These are phyloP conservation scores for Lecanicillium sp. DNA, from an alignment of 2,329 filamentous ascomycete genomes.

Conservation along the genomic window DNA sequence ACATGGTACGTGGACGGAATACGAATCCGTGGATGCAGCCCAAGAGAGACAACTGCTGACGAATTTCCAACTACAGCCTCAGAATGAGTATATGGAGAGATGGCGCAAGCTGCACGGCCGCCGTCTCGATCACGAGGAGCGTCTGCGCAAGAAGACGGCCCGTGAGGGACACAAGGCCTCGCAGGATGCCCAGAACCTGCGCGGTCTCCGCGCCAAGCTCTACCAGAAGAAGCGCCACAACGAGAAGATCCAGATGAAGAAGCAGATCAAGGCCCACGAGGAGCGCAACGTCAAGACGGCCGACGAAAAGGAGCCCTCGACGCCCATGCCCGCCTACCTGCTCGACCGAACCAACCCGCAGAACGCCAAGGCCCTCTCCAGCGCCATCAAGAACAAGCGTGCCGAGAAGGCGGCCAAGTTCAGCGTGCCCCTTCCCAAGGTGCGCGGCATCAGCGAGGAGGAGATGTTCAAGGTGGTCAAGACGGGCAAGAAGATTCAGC, in stretches of 20 bases:
- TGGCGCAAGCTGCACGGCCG: conserved; percentile 50
- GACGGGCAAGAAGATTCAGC: conserved; percentile 88
- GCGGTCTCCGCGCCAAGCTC: conserved; percentile 86
- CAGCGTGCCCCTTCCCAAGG: conserved; percentile 85
- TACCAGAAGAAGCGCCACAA: conserved; percentile 89
- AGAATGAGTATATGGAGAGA: conserved; percentile 68
- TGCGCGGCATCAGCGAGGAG: conserved; percentile 84
- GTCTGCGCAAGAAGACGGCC: conserved; percentile 76
- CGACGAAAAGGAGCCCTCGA: conserved; percentile 69
- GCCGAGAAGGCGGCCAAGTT: conserved; percentile 92
- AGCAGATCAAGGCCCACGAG: conserved; percentile 90
- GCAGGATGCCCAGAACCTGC: conserved; percentile 86
- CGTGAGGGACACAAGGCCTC: conserved; percentile 85
- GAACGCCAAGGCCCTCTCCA: conserved; percentile 64
- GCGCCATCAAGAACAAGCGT: conserved; percentile 92
- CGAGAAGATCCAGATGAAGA: conserved; percentile 98
- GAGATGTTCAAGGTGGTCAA: conserved; percentile 97
- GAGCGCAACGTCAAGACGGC: conserved; percentile 92
- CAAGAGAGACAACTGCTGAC: not conserved
- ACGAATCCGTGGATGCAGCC: not conserved
- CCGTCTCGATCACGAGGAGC: conserved; percentile 75
- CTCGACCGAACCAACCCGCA: conserved; percentile 68
- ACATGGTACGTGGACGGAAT: conserved; percentile 25
- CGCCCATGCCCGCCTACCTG: conserved; percentile 85
- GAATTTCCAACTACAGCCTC: conserved; percentile 50